These are phyloP conservation scores for Penicillium arizonense DNA, from an alignment of 495 filamentous ascomycete genomes.

Conservation along the genomic window DNA sequence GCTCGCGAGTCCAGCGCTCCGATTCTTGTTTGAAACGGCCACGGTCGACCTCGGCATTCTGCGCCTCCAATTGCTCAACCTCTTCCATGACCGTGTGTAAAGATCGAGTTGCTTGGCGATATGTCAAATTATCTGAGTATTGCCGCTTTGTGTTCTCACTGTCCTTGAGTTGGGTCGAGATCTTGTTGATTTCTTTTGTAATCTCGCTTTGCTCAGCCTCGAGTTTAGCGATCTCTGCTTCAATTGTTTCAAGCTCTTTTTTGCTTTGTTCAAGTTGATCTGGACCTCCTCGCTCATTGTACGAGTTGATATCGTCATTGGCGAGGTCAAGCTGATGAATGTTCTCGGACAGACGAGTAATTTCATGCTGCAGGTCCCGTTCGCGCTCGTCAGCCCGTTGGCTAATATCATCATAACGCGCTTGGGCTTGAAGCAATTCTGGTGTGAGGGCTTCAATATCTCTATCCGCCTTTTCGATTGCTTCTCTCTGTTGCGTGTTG, in stretches of 20 bases:
- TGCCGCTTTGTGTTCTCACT: slow-evolving; percentile 75
- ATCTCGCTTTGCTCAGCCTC: slow-evolving; percentile 67
- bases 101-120: slow-evolving; percentile 68
- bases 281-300: slow-evolving; percentile 73
- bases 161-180: slow-evolving; percentile 74
- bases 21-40: slow-evolving; percentile 70
- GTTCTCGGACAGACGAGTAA: slow-evolving; percentile 66
- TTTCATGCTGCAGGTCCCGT: slow-evolving; percentile 68
- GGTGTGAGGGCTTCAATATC: slow-evolving; percentile 71
- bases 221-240: slow-evolving; percentile 60
- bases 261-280: slow-evolving; percentile 66
- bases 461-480: slow-evolving; percentile 62
- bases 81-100: slow-evolving; percentile 65
- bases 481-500: slow-evolving; percentile 64
- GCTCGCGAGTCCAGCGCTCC: slow-evolving; percentile 55
- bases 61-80: slow-evolving; percentile 72
- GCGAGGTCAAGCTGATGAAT: slow-evolving; percentile 72
- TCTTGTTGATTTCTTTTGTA: slow-evolving; percentile 67
- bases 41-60: slow-evolving; percentile 80
- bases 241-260: slow-evolving; percentile 63
- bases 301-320: slow-evolving; percentile 75
- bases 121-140: slow-evolving; percentile 83
- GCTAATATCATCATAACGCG: slow-evolving; percentile 70
- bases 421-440: slow-evolving; percentile 68
- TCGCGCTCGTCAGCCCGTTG: slow-evolving; percentile 70